A percentile compares a stretch with the other conserved stretches of the same genome.
Evolutionary conservation across 495 filamentous ascomycete species (phyloP).

Genomic region (Xylaria palmicola): DNA sequence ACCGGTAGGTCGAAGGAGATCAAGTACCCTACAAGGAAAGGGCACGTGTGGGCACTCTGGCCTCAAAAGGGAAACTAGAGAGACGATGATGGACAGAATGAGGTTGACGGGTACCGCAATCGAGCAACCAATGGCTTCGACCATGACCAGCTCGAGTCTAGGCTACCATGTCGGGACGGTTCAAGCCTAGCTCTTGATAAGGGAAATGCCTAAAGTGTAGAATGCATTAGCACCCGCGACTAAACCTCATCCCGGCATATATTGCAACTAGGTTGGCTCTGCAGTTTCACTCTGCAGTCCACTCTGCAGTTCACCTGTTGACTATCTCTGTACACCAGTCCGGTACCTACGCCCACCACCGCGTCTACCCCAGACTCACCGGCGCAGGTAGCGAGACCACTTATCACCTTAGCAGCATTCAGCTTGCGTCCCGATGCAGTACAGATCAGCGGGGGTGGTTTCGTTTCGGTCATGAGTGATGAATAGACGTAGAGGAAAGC

Average conservation of each 20-base stretch:
- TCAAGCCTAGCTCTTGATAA: neutral
- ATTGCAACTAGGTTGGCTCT: too few relatives aligned
- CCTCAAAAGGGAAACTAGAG: neutral
- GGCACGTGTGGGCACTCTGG: too few relatives aligned
- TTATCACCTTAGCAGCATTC: neutral
- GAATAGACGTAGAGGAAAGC: neutral
- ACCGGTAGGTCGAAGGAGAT: too few relatives aligned
- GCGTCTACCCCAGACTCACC: conserved; percentile 1
- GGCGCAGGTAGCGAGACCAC: neutral
- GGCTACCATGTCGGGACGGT: neutral
- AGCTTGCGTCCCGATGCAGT: conserved; percentile 8
- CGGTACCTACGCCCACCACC: neutral
- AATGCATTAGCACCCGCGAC: conserved; percentile 4
- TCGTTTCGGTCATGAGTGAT: neutral
- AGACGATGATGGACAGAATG: neutral
- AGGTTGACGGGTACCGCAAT: neutral
- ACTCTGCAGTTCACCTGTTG: neutral
- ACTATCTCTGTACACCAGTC: too few relatives aligned
- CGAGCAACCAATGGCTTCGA: neutral
- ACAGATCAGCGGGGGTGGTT: neutral
- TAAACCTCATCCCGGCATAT: neutral
- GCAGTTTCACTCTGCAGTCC: too few relatives aligned
- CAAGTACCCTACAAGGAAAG: too few relatives aligned
- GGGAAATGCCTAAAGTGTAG: neutral
- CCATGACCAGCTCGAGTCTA: neutral